These are phyloP conservation scores for Daldinia bambusicola DNA, from an alignment of 495 filamentous ascomycete species.

Conservation along the genomic window DNA sequence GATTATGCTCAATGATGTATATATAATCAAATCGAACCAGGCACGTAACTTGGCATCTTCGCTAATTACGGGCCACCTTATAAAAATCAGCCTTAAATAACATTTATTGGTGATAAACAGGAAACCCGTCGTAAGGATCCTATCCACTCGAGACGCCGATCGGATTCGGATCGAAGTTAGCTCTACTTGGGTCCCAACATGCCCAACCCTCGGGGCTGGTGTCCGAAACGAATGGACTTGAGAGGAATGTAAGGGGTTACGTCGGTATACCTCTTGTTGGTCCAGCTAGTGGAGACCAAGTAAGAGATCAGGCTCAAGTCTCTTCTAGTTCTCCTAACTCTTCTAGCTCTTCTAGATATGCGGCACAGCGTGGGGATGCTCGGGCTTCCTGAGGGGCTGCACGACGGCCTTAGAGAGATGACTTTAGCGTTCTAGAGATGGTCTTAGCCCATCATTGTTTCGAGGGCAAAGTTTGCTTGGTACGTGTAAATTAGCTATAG, in stretches of 20 bases:
- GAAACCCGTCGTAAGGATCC: constrained; percentile 10
- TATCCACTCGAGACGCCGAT: constrained; percentile 13
- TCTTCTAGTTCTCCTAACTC: too few species aligned
- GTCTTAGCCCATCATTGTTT: constrained; percentile 15
- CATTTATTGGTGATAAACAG: constrained; percentile 18
- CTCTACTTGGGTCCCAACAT: constrained; percentile 1
- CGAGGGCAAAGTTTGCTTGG: constrained; percentile 18
- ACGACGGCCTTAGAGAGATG: constrained; percentile 38
- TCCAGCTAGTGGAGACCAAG: constrained; percentile 28
- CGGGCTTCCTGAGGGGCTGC: constrained; percentile 31
- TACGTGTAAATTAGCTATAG: constrained; percentile 40
- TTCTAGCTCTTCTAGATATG: not conserved
- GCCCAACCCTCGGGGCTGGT: constrained; percentile 21
- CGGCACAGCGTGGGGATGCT: constrained; percentile 16
- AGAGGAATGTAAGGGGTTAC: constrained; percentile 9
- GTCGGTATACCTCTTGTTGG: constrained; percentile 10
- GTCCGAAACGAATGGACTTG: constrained; percentile 12
- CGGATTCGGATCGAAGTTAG: constrained; percentile 3
- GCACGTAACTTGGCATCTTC: constrained; percentile 26
- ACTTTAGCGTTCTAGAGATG: constrained; percentile 16
- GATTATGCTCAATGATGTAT: constrained; percentile 23
- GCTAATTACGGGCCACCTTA: constrained; percentile 1
- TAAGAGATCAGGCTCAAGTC: constrained; percentile 7
- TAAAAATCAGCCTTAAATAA: constrained; percentile 1
- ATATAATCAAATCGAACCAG: constrained; percentile 26